Evolutionary conservation across 1,139 yeast species (phyloP).

Genomic region (Candida gigantensis): DNA sequence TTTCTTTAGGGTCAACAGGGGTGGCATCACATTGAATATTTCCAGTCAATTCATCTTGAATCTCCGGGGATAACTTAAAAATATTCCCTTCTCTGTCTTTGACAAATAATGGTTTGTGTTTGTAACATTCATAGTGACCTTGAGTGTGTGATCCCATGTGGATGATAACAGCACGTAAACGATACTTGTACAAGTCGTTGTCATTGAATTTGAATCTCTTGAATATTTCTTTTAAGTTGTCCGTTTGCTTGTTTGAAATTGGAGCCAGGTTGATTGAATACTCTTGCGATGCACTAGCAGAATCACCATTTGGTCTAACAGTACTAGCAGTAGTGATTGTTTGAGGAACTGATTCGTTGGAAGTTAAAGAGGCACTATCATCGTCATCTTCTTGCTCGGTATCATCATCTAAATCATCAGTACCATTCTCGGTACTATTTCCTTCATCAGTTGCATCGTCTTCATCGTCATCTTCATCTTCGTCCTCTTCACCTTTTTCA

Average conservation of each 20-base stretch:
- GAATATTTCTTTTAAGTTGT: conserved; percentile 40
- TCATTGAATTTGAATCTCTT: conserved; percentile 45
- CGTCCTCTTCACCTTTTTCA: conserved; percentile 39
- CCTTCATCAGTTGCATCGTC: conserved; percentile 24
- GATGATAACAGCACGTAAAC: conserved; percentile 69
- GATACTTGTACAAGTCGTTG: conserved; percentile 52
- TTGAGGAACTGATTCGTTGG: conserved; percentile 14
- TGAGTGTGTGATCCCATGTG: conserved; percentile 88
- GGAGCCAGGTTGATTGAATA: conserved; percentile 34
- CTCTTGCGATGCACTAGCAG: conserved; percentile 8
- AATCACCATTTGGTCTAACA: conserved; percentile 8
- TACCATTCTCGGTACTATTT: conserved; percentile 18
- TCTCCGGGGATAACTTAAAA: conserved; percentile 50
- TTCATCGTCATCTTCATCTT: conserved; percentile 23
- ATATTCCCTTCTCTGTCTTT: conserved; percentile 50
- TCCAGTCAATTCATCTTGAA: conserved; percentile 30
- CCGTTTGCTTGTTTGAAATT: conserved; percentile 41
- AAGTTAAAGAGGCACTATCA: conserved; percentile 16
- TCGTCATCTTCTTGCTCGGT: conserved; percentile 14
- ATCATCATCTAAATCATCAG: conserved; percentile 22
- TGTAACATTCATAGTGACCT: conserved; percentile 88
- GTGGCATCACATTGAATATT: conserved; percentile 14
- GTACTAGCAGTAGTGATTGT: conserved; percentile 16
- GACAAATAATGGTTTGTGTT: conserved; percentile 63
- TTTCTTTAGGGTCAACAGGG: conserved; percentile 4